phyloP scores from a whole-genome alignment of 2,329 filamentous ascomycete species.

The Spiromastix sp. region DNA sequence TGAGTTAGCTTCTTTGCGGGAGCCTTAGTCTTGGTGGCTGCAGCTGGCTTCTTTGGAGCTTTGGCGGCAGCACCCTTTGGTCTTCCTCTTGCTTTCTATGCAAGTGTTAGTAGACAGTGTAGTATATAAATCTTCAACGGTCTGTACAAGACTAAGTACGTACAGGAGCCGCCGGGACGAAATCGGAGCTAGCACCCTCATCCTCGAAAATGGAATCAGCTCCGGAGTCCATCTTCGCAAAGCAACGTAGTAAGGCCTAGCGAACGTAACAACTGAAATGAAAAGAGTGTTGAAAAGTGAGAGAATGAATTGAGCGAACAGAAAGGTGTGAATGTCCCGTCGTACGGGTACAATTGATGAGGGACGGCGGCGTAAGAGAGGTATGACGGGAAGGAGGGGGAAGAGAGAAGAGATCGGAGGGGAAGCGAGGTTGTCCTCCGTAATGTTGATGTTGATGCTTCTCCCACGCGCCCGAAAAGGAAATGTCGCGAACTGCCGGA shows the following conservation, averaged over 20 bases:
- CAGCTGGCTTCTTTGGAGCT: slow-evolving; percentile 36
- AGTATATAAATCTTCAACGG: no score
- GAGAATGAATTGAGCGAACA: no score
- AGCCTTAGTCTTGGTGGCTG: slow-evolving; percentile 24
- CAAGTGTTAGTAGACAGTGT: no score
- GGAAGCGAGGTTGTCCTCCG: background rate
- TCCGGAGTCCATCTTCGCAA: slow-evolving; percentile 12
- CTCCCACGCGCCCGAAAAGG: background rate
- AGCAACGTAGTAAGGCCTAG: background rate
- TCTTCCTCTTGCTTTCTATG: slow-evolving; percentile 48
- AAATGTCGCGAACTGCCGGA: background rate
- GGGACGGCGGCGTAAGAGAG: no score
- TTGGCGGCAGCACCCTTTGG: slow-evolving; percentile 41
- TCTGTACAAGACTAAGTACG: slow-evolving; percentile 20
- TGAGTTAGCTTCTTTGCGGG: slow-evolving; percentile 43
- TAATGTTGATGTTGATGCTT: background rate
- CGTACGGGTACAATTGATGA: no score
- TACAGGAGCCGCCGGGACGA: slow-evolving; percentile 46
- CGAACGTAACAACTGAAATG: background rate
- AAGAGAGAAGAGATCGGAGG: background rate
- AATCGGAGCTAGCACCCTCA: slow-evolving; percentile 48
- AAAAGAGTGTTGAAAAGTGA: background rate
- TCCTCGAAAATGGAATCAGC: slow-evolving; percentile 51
- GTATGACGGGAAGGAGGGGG: no score
- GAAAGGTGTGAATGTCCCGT: no score